Evolutionary conservation across 164 flowering plant species (phyloP).

Genomic region (Cinnamomum micranthum): DNA sequence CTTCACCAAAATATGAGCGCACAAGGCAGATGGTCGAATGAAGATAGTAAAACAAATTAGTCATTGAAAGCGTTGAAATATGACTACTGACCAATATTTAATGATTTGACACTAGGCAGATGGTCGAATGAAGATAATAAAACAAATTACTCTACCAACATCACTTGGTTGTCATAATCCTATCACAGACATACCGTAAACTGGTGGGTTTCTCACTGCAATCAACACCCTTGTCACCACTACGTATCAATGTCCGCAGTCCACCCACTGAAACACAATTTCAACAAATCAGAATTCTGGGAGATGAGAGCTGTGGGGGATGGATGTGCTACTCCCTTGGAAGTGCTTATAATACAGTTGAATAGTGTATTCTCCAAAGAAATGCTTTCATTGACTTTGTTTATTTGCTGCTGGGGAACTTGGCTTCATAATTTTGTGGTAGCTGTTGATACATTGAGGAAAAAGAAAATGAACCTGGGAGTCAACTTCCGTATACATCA

Average conservation of each 20-base stretch:
- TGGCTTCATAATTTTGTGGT: slow-evolving; percentile 55
- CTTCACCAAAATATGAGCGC: no score
- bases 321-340: background rate
- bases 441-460: slow-evolving; percentile 34
- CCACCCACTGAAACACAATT: background rate
- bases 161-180: no score
- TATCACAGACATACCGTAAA: no score
- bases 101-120: no score
- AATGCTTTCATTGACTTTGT: background rate
- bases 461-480: background rate
- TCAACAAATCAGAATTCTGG: background rate
- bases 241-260: no score
- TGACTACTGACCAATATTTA: no score
- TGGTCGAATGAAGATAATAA: no score
- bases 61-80: no score
- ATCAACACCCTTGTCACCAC: background rate
- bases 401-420: slow-evolving; percentile 64
- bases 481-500: background rate
- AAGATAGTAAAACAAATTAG: no score
- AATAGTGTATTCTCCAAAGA: background rate
- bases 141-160: no score
- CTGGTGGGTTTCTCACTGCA: no score
- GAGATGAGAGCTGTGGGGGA: background rate
- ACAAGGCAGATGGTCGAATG: no score
- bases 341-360: background rate